These are phyloP conservation scores for Torrubiella hemipterigena DNA, from an alignment of 2,329 filamentous ascomycete species.

Conservation along the genomic window DNA sequence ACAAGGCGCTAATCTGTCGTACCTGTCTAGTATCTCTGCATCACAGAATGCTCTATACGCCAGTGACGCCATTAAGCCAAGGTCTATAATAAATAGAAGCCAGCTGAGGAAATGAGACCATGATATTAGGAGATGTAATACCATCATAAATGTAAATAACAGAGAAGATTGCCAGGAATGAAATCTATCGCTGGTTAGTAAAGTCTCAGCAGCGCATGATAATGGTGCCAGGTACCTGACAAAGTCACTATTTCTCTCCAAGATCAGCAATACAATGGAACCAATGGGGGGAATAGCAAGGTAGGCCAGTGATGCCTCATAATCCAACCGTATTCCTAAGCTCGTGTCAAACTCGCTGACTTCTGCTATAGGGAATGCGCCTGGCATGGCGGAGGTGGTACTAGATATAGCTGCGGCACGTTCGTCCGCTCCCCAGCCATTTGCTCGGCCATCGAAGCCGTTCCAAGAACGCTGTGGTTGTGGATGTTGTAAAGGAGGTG, in stretches of 20 bases:
- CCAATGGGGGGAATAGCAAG: constrained; percentile 74
- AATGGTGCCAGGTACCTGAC: constrained; percentile 52
- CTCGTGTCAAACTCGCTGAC: constrained; percentile 85
- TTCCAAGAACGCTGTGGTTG: constrained; percentile 46
- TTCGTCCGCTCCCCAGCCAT: constrained; percentile 14
- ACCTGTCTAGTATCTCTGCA: constrained; percentile 56
- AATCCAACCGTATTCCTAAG: constrained; percentile 72
- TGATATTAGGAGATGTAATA: constrained; percentile 75
- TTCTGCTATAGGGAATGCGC: constrained; percentile 30
- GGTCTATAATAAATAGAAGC: constrained; percentile 65
- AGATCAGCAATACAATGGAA: constrained; percentile 68
- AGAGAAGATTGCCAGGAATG: constrained; percentile 93
- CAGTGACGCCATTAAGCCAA: constrained; percentile 65
- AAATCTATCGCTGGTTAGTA: constrained; percentile 43
- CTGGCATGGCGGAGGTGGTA: constrained; percentile 16
- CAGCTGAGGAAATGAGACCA: constrained; percentile 79
- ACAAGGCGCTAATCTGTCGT: constrained; percentile 12
- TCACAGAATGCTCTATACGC: constrained; percentile 73
- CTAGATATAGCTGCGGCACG: constrained; percentile 5
- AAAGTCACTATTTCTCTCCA: constrained; percentile 94
- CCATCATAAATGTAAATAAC: constrained; percentile 61
- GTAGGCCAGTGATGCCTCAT: constrained; percentile 87
- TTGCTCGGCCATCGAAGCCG: constrained; percentile 25
- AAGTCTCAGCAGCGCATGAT: background rate
- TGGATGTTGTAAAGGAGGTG: constrained; percentile 31